Conservation (phyloP, 176 grass and related monocot species). For the Hordeum marinum region DNA sequence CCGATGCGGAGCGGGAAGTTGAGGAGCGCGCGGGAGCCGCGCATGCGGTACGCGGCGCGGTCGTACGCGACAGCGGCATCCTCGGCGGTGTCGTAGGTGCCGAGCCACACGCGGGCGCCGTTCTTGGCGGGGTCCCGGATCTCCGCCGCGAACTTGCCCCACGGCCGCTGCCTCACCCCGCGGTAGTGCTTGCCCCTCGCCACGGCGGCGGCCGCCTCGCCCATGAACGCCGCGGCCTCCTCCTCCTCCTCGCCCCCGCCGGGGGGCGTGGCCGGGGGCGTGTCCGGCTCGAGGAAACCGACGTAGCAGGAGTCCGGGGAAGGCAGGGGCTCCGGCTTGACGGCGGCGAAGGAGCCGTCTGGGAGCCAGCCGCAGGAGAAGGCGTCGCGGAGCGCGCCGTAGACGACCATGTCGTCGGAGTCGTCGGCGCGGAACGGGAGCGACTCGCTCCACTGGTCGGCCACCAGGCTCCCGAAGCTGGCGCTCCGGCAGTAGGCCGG, state of each 20-base stretch:
- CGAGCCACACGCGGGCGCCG: slow-evolving; percentile 93
- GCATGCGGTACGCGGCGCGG: slow-evolving; percentile 88
- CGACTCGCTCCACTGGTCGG: slow-evolving; percentile 50
- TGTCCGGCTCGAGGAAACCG: no score
- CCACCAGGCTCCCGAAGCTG: slow-evolving; percentile 83
- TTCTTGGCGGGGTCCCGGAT: slow-evolving; percentile 95
- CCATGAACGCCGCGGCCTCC: background rate
- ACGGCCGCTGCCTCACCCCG: slow-evolving; percentile 87
- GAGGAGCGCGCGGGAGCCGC: slow-evolving; percentile 95
- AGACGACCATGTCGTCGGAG: slow-evolving; percentile 91
- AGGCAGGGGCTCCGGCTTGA: slow-evolving; percentile 39
- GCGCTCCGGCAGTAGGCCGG: slow-evolving; percentile 22
- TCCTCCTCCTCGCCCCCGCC: no score
- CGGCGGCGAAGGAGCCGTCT: slow-evolving; percentile 49
- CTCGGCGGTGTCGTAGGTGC: slow-evolving; percentile 89
- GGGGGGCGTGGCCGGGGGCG: no score
- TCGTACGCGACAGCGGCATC: slow-evolving; percentile 89
- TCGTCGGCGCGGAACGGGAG: slow-evolving; percentile 81
- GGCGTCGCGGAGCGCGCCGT: slow-evolving; percentile 61
- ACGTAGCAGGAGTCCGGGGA: background rate
- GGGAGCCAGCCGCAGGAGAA: slow-evolving; percentile 70
- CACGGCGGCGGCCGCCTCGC: background rate
- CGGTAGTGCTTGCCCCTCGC: slow-evolving; percentile 65
- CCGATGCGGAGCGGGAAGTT: slow-evolving; percentile 92
- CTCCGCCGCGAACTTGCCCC: slow-evolving; percentile 98